Evolutionary conservation across 2,329 filamentous ascomycete species (phyloP), one percentile per base, ranked within the genome.

Genomic region (Alternaria brassicicola): DNA sequence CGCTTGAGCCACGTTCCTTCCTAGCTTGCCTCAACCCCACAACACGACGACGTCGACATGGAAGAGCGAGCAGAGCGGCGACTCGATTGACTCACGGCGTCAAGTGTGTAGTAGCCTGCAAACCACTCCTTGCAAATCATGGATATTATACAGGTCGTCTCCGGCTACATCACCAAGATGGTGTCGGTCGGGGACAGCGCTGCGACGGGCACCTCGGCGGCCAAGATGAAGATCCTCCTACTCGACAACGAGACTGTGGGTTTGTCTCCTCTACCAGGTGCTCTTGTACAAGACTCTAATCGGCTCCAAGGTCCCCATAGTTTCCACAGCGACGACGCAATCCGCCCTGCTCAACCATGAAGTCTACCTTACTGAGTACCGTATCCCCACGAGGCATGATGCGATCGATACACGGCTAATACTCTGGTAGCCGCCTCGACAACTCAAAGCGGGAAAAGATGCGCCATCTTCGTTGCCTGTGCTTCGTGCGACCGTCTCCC

Each of bases 151-250:
- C 90, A 96, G 77, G 92, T 93, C 67, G 89, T 97, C 75, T 90
- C 93, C 71, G 91, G 92, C 80, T 99, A 99, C 83, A 90, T 99
- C 84, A 90, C 89, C 78, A 97, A 93, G 85, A 97, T 99, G 88
- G 89, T 98, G 78, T 90, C 92, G 66, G 87, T 87, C 65, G 91
- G 91, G 73, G 93, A 97, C 80, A 84, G 82, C 73, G 83, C 87
- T 68, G 83, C 87, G 48, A 82, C 87, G 54, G 86, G 86, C 60
- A 85, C 87, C 42, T 84, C 89, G 49, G 89, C 91, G 21, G 86
- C 91, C 39, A 98, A 97, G 83, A 99, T 99, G 95, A 99, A 99
- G 87, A 95, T 98, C 61, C 82, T 99, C 56, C 83, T 99, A 63
- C 83, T 99, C 69, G 95, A 99, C 78, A 89, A 87, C 79, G 95